Evolutionary conservation across 2,329 filamentous ascomycete genomes (phyloP).

Genomic region (Colletotrichum phormii): DNA sequence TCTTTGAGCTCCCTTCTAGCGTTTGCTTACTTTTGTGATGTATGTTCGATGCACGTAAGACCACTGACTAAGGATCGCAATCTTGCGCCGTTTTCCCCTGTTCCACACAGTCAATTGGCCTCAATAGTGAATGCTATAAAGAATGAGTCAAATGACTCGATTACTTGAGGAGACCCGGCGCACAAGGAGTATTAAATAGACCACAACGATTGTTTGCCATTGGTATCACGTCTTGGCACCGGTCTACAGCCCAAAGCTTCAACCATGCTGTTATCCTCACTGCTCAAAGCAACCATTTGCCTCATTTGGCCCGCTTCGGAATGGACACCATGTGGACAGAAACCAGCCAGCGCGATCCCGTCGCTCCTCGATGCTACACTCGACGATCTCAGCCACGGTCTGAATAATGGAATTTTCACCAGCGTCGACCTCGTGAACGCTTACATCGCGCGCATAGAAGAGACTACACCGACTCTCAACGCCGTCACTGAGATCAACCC

Average conservation of each 20-base stretch:
- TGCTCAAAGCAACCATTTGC: not conserved
- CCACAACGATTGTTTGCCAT: not conserved
- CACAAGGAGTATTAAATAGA: not conserved
- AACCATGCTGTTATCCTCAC: not conserved
- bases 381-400: constrained; percentile 37
- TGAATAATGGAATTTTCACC: constrained; percentile 43
- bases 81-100: not conserved
- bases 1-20: not conserved
- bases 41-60: not conserved
- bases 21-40: not conserved
- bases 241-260: not conserved
- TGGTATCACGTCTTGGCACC: not conserved
- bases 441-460: constrained; percentile 46
- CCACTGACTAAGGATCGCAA: not conserved
- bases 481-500: constrained; percentile 50
- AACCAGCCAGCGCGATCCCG: not conserved
- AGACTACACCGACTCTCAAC: constrained; percentile 43
- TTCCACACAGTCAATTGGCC: not conserved
- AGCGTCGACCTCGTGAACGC: constrained; percentile 46
- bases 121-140: not conserved
- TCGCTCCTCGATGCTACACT: not conserved
- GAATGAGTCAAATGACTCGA: not conserved
- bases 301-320: not conserved
- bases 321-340: not conserved
- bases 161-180: not conserved